These are phyloP conservation scores for Penicillium sp. DNA, from an alignment of 2,329 filamentous ascomycete species.

Conservation along the genomic window DNA sequence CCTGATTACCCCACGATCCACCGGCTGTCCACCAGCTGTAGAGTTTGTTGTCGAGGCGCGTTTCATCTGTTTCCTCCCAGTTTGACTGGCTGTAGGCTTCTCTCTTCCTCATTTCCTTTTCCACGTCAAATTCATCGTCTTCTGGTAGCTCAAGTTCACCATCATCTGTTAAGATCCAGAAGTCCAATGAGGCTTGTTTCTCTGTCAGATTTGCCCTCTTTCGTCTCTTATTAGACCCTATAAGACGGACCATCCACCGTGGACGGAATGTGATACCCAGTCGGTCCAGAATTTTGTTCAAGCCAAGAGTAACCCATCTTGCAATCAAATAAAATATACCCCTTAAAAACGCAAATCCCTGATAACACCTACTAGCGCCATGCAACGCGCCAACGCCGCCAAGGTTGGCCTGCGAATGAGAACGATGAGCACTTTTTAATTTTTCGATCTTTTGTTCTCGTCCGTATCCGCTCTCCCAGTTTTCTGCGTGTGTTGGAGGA, in stretches of 20 bases:
- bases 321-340: slow-evolving; percentile 66
- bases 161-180: slow-evolving; percentile 52
- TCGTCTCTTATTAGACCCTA: slow-evolving; percentile 25
- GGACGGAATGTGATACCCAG: slow-evolving; percentile 62
- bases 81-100: slow-evolving; percentile 43
- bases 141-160: slow-evolving; percentile 55
- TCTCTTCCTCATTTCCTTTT: slow-evolving; percentile 68
- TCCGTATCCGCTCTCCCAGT: slow-evolving; percentile 46
- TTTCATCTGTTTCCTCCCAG: slow-evolving; percentile 53
- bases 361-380: slow-evolving; percentile 70
- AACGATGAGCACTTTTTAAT: slow-evolving; percentile 29
- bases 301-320: slow-evolving; percentile 54
- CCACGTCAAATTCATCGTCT: slow-evolving; percentile 70
- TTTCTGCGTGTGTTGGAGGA: slow-evolving; percentile 22
- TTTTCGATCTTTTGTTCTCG: slow-evolving; percentile 44
- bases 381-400: slow-evolving; percentile 76
- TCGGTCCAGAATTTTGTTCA: slow-evolving; percentile 52
- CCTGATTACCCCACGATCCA: slow-evolving; percentile 78
- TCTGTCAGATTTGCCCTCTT: slow-evolving; percentile 15
- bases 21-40: slow-evolving; percentile 83
- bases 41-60: slow-evolving; percentile 66
- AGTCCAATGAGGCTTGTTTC: slow-evolving; percentile 40
- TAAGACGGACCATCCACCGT: slow-evolving; percentile 53
- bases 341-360: slow-evolving; percentile 69
- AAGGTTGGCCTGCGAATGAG: slow-evolving; percentile 32